A percentile compares a stretch with the other conserved stretches of the same genome.
Evolutionary conservation across 2,329 filamentous ascomycete genomes (phyloP).

Genomic region (Pseudogymnoascus sp.): DNA sequence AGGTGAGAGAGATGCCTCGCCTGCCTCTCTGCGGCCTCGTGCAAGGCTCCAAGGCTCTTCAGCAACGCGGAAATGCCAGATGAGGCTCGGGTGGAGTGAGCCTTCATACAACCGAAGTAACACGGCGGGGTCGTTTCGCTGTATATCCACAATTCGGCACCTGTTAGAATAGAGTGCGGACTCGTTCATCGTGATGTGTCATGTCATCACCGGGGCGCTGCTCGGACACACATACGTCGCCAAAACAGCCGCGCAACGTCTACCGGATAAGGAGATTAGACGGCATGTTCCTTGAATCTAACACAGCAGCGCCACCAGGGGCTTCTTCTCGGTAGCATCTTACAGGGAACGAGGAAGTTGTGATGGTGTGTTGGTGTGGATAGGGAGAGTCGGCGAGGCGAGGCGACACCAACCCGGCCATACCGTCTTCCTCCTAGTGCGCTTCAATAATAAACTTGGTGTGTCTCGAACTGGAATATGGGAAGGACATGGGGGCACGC

Average conservation of each 20-base stretch:
- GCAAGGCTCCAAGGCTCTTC: not conserved
- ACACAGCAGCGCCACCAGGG: not conserved
- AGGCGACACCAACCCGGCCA: not conserved
- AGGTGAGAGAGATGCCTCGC: not conserved
- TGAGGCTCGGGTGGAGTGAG: not conserved
- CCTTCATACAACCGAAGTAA: not conserved
- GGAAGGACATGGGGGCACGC: not conserved
- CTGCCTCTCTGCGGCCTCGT: not conserved
- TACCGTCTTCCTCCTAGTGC: not conserved
- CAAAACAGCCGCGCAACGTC: not conserved
- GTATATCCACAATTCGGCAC: not conserved
- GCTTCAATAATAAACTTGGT: not conserved
- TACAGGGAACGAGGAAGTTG: not conserved
- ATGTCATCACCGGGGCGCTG: not conserved
- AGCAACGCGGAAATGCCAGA: not conserved
- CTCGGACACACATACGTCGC: not conserved
- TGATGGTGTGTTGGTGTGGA: not conserved
- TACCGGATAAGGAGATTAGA: not conserved
- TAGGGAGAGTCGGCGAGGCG: not conserved
- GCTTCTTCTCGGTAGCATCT: not conserved
- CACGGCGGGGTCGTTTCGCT: not conserved
- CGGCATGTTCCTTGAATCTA: not conserved
- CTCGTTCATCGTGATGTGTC: not conserved
- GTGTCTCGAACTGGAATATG: not conserved
- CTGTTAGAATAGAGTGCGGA: not conserved